Base-by-base conservation (phyloP, 768 basidiomycete species). In the Gautieria morchelliformis region DNA sequence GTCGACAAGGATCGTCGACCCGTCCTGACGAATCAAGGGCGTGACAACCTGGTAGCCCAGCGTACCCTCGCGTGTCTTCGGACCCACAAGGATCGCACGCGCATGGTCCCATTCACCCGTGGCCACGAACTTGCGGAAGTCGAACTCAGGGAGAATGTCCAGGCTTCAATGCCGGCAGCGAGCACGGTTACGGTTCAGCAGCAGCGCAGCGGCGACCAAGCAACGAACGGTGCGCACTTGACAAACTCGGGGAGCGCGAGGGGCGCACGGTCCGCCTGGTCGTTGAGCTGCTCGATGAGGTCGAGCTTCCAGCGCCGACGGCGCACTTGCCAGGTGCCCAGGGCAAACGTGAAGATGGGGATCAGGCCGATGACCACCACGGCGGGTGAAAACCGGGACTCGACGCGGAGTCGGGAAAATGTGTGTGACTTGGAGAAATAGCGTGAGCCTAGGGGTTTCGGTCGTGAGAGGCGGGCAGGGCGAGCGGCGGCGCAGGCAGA, bases 311-410 rank as follows among this genome's bases (percentile, higher is more conserved):
- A 99, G 68, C 89, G 81, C 32, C 98, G 78, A 49, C 96, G 82
- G 63, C 90, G 81, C 33, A 99, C 74, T 71, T 99, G 96, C 95
- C 95, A 98, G 19, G 83, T 81, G 17, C 96, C 95, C 60, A 99
- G 74, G 15, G 78, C 87, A 62, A 93, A 92, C 0, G 93, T 92
- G 66, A 96, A 84, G 59, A 97, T 73, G 1, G 96, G 96, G 56
- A 96, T 88, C 63, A 88, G 79, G 33, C 90, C 89, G 59, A 93
- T 73, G 32, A 92, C 69, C 19, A 89, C 60, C 75, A 90, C 80
- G 9, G 85, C 83, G 1, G 88, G 85, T 44, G 47, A 27, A 20
- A 60, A 35, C 4, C 48, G n/a, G 4, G 46, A 15, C 24, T 47
- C 24, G 15, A 27, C 11, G 37, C 35, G 48, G 12, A 49, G 17